These are phyloP conservation scores for Glycine latifolia DNA, from an alignment of 306 rosid species.

Conservation along the genomic window DNA sequence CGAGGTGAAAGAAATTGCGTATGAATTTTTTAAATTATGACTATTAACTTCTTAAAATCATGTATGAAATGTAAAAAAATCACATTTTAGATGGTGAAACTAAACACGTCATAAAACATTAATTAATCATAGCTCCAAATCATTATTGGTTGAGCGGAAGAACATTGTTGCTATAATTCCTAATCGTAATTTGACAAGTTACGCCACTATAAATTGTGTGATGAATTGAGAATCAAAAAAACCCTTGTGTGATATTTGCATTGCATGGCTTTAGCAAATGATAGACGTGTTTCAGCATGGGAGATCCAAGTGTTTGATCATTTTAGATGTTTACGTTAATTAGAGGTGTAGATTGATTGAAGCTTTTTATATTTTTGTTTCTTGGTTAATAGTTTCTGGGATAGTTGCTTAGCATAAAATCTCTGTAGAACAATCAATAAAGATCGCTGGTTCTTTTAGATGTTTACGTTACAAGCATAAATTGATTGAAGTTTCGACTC, in stretches of 20 bases:
- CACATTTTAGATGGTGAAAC: too few relatives aligned
- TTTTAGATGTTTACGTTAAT: neutral
- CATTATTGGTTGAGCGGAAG: conserved; percentile 3
- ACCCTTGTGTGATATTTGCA: neutral
- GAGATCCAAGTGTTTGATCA: too few relatives aligned
- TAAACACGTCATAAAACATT: neutral
- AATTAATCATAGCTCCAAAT: neutral
- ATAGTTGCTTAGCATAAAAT: too few relatives aligned
- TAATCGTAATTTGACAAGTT: neutral
- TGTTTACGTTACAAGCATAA: too few relatives aligned
- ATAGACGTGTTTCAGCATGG: too few relatives aligned
- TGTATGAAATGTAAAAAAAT: too few relatives aligned
- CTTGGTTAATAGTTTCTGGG: neutral
- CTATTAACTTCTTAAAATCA: neutral
- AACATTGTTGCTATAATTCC: neutral
- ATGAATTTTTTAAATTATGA: too few relatives aligned
- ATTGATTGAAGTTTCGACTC: too few relatives aligned
- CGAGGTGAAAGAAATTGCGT: neutral
- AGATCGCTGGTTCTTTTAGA: too few relatives aligned
- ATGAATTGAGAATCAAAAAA: conserved; percentile 21
- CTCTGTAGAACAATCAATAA: too few relatives aligned
- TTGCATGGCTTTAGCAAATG: neutral
- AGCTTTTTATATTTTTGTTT: conserved; percentile 3
- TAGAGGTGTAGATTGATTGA: conserved; percentile 8
- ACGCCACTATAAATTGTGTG: neutral